Conservation (phyloP, 192 early-diverging fungal genomes). For the Umbelopsis sp. region DNA sequence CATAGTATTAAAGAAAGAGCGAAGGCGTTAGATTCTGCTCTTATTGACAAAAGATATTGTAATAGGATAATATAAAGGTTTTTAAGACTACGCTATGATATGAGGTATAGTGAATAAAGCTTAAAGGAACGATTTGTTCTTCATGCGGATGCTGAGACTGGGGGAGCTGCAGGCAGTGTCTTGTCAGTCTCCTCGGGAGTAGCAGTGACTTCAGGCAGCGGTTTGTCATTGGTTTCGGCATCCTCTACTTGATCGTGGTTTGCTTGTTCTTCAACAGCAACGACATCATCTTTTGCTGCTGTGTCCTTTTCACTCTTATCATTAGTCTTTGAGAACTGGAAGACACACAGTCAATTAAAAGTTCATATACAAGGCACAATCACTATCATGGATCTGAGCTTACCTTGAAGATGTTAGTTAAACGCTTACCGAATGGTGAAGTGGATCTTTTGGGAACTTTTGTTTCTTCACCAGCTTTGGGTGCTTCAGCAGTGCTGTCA, state of each 20-base stretch:
- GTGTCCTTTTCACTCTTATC: constrained; percentile 1
- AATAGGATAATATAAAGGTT: too few species aligned
- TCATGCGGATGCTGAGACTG: constrained; percentile 11
- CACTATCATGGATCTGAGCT: background rate
- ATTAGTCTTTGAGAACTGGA: constrained; percentile 14
- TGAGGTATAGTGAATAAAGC: background rate
- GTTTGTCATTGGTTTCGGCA: background rate
- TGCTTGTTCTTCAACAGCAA: background rate
- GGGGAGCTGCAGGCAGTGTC: background rate
- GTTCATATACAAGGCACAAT: too few species aligned
- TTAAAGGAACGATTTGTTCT: too few species aligned
- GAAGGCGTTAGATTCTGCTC: too few species aligned
- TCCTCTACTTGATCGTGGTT: background rate
- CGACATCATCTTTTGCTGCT: background rate
- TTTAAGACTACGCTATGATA: background rate
- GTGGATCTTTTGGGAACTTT: background rate
- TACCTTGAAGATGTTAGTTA: constrained; percentile 18
- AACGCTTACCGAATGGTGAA: constrained; percentile 17
- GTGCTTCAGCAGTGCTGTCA: background rate
- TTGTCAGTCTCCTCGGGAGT: background rate
- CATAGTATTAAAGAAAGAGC: too few species aligned
- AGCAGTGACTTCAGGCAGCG: constrained; percentile 16
- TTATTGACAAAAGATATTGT: too few species aligned
- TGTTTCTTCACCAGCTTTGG: background rate
- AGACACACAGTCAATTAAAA: too few species aligned